Conservation (phyloP, 345 rosid genomes). For the Ailanthus altissimus region DNA sequence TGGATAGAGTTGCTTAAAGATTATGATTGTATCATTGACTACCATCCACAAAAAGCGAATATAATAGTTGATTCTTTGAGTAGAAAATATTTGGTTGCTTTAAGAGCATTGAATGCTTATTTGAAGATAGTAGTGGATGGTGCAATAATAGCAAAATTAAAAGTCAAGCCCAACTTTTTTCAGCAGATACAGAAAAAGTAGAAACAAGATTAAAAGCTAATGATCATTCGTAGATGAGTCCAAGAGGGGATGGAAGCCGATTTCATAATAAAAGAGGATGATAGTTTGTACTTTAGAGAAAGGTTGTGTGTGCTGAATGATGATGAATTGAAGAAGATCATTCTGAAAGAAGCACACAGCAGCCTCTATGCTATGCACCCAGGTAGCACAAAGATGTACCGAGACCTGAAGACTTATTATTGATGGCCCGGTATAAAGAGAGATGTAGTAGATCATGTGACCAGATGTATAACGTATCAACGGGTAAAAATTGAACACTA, state of each 20-base stretch:
- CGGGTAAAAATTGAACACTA: neutral
- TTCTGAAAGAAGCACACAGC: too few relatives aligned
- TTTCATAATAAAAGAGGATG: too few relatives aligned
- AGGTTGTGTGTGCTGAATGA: too few relatives aligned
- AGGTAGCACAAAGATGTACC: neutral
- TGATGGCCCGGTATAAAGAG: neutral
- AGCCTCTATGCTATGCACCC: neutral
- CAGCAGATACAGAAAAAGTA: too few relatives aligned
- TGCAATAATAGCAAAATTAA: neutral
- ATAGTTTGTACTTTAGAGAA: too few relatives aligned
- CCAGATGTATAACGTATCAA: neutral
- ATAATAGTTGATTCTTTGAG: neutral
- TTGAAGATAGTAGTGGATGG: neutral
- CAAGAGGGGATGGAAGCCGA: too few relatives aligned
- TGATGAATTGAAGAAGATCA: too few relatives aligned
- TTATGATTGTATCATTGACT: neutral
- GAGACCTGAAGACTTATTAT: neutral
- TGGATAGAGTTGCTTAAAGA: too few relatives aligned
- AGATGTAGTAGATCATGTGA: neutral
- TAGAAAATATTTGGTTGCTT: neutral
- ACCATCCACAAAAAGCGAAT: neutral
- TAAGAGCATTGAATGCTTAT: neutral
- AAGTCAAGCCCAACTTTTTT: too few relatives aligned
- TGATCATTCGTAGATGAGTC: too few relatives aligned
- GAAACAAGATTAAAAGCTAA: too few relatives aligned